Base-by-base conservation (phyloP, 352 stramenopile species). In the Globisporangium spiculum region DNA sequence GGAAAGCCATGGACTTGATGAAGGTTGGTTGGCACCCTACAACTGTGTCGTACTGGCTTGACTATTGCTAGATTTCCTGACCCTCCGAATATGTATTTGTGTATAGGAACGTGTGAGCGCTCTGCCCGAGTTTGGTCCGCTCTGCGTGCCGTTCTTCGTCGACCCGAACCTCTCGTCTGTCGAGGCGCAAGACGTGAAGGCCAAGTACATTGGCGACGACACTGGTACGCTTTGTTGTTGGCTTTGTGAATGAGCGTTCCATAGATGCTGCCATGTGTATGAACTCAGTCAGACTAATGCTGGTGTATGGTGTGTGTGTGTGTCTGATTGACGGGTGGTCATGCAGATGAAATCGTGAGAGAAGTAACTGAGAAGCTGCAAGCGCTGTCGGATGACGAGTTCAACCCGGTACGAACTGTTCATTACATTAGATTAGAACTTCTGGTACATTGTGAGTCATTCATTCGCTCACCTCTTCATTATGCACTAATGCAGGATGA, bases 1-100 rank as follows among this genome's bases (percentile, higher is more conserved):
- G 83, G 84, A 70, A 71, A 34, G 78, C 86, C 3, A 90, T 94
- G 77, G 76, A 88, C 66, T 58, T 94, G 41, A 96, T 96, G 88
- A 94, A 94, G 75, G 84, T 91, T 60, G 44, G 41, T 46, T 36
- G 10, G 32, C 7, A 9, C 38, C 12, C 10, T 56, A n/a, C 50
- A 3, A 20, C 16, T 30, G 9, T 32, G 50, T 8, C 50, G 12
- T 24, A 56, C 10, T 56, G n/a, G 22, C 26, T 24, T 5, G n/a
- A 12, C 18, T 27, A 30, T 32, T 57, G 22, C 22, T 57, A 7
- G 10, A 12, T 32, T n/a, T 58, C 36, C 5, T 34, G 16, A 34
- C 18, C 24, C 12, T 27, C n/a, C 24, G 36, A 50, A 8, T 16
- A 18, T 46, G 1, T 12, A 16, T 44, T 44, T 20, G 5, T 46